A percentile compares a stretch with the other conserved stretches of the same genome.
These are phyloP conservation scores for Allium sativum DNA, from an alignment of 106 monocot genomes.

Conservation along the genomic window DNA sequence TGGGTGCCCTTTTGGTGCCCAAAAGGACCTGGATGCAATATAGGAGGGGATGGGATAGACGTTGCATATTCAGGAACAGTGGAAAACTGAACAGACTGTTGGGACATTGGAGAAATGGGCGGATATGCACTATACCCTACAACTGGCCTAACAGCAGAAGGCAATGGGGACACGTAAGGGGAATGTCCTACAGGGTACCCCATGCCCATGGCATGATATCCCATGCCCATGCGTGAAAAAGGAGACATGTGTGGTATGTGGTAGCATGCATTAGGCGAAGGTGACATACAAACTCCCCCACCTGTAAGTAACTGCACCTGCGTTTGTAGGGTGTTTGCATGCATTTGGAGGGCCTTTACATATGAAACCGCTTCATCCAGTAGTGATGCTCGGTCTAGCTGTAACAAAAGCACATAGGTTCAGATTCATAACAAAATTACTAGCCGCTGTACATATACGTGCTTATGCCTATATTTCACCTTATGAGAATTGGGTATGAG, in stretches of 20 bases:
- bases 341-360: conserved; percentile 5
- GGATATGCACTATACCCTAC: background rate
- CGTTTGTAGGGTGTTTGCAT: conserved; percentile 8
- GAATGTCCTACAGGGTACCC: background rate
- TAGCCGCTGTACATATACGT: too few relatives aligned
- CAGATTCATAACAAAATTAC: too few relatives aligned
- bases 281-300: background rate
- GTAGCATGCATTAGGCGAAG: background rate
- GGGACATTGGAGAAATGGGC: background rate
- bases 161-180: background rate
- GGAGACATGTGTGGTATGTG: background rate
- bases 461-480: background rate
- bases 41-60: conserved; percentile 5
- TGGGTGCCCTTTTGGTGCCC: background rate
- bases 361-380: conserved; percentile 2
- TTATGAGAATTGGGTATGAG: conserved; percentile 6
- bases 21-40: conserved; percentile 1
- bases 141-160: background rate
- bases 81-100: background rate
- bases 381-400: conserved; percentile 9
- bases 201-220: background rate
- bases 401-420: too few relatives aligned
- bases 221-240: conserved; percentile 7
- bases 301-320: conserved; percentile 3
- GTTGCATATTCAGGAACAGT: background rate